These are phyloP conservation scores for Fusarium verticillioides DNA, from an alignment of 2,329 filamentous ascomycete genomes.

Conservation along the genomic window DNA sequence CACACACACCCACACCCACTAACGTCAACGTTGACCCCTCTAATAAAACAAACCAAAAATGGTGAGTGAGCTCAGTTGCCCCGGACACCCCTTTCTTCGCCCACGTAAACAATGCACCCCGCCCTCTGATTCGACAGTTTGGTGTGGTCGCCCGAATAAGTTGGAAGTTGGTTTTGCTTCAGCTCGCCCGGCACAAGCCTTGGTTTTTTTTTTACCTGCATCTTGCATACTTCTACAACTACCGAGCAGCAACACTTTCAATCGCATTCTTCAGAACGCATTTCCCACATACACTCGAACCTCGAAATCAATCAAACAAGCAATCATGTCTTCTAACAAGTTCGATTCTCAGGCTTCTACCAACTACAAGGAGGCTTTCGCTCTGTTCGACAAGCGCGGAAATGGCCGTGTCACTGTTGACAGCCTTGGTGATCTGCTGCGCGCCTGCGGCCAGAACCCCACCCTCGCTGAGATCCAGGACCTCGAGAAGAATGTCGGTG, in stretches of 20 bases:
- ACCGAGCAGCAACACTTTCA: slow-evolving; percentile 27
- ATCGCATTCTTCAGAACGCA: slow-evolving; percentile 20
- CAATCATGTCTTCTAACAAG: slow-evolving; percentile 63
- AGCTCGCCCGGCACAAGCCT: slow-evolving; percentile 21
- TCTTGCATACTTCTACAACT: slow-evolving; percentile 26
- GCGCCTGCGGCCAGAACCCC: slow-evolving; percentile 97
- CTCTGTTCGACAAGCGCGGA: slow-evolving; percentile 99
- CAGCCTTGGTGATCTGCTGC: slow-evolving; percentile 90
- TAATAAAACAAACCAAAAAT: slow-evolving; percentile 46
- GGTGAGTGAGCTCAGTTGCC: slow-evolving; percentile 54
- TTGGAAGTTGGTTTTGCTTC: slow-evolving; percentile 42
- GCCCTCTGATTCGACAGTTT: slow-evolving; percentile 50
- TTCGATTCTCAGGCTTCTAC: slow-evolving; percentile 75
- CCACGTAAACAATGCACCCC: slow-evolving; percentile 51
- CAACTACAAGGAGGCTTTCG: slow-evolving; percentile 99
- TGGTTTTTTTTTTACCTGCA: slow-evolving; percentile 11
- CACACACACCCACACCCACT: slow-evolving; percentile 3
- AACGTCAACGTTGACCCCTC: slow-evolving; percentile 13
- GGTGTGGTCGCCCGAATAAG: slow-evolving; percentile 28
- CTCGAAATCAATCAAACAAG: slow-evolving; percentile 17
- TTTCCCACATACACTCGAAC: neutral
- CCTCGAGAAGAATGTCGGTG: slow-evolving; percentile 87
- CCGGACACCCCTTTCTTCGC: slow-evolving; percentile 44
- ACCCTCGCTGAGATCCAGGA: slow-evolving; percentile 93
- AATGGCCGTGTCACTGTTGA: slow-evolving; percentile 90